phyloP scores from a whole-genome alignment of 306 rosid genomes.

The Lotus japonicus region DNA sequence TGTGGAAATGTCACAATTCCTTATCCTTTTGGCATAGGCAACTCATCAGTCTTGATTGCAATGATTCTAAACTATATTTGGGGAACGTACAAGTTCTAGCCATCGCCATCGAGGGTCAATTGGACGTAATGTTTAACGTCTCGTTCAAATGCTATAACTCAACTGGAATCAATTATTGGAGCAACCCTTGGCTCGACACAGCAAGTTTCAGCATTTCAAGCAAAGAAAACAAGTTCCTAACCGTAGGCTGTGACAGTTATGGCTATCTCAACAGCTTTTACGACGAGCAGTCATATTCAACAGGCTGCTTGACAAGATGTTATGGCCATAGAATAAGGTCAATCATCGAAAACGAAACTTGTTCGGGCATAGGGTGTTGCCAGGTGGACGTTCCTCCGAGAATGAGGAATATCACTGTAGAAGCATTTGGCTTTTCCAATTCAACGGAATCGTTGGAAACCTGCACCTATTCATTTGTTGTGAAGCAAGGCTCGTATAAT shows the following conservation, averaged over 20 bases:
- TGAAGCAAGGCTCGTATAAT: conserved; percentile 12
- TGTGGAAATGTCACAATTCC: conserved; percentile 36
- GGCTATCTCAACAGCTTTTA: too few species aligned
- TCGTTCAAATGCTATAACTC: not conserved
- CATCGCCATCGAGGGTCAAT: conserved; percentile 11
- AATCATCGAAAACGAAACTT: too few species aligned
- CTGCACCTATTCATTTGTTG: conserved; percentile 14
- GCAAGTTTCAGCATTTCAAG: too few species aligned
- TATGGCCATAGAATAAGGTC: not conserved
- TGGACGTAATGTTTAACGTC: not conserved
- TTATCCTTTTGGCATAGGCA: conserved; percentile 31
- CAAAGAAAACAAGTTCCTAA: too few species aligned
- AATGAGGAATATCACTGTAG: not conserved
- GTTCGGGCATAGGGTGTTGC: conserved; percentile 21
- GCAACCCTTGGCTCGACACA: too few species aligned
- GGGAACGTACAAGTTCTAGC: not conserved
- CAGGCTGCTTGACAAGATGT: not conserved
- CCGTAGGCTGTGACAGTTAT: too few species aligned
- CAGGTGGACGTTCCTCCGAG: conserved; percentile 8
- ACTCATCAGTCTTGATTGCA: not conserved
- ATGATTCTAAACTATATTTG: not conserved
- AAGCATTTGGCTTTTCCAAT: too few species aligned
- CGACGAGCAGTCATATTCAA: too few species aligned
- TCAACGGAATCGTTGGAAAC: too few species aligned
- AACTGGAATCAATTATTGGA: too few species aligned